Base-by-base conservation (phyloP, 2,329 filamentous ascomycete genomes). In the Clonostachys sp. region DNA sequence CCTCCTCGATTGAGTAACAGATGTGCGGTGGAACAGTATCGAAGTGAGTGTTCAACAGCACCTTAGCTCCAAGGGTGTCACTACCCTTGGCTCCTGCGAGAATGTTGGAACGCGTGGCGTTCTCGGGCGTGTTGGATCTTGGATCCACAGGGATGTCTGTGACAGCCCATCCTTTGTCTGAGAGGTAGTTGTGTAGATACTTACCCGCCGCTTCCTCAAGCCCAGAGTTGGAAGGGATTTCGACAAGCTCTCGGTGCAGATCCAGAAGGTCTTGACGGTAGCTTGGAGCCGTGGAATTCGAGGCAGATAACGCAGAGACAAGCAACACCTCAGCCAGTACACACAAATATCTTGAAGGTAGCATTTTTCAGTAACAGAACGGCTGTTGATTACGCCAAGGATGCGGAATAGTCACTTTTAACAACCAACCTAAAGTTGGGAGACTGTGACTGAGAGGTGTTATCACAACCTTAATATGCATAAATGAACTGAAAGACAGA, bases 11-110 rank as follows among this genome's bases (percentile, higher is more conserved):
- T 40, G 73, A 72, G 63, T 90, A 90, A 0, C 84, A 83, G 49
- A 89, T 86, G 61, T 80, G 82, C 0, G 87, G 87, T 1, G 87
- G 86, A 0, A 89, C 85, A 3, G 79, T 79, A 58, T 96, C 91
- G 57, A 95, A 91, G 63, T 96, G 91, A 48, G 85, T 91, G 2
- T 84, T 84, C 2, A 91, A 65, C n/a, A 90, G 70, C 12, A 89
- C 71, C 34, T 75, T 76, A 2, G 83, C 78, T 84, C 2, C 24
- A 30, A 30, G 2, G 91, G 24, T 30, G 24, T 30, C 24, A 30
- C 24, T 30, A 9, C 75, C 67, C 36, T 75, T 71, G 13, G 67
- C 64, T 42, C 66, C 62, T 6, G 48, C 48, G 20, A 49, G 20
- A 36, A 49, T 33, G 17, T 49, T 49, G 35, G 44, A n/a, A 44